These are phyloP conservation scores for Argentina anserina DNA, from an alignment of 306 rosid species.

Conservation along the genomic window DNA sequence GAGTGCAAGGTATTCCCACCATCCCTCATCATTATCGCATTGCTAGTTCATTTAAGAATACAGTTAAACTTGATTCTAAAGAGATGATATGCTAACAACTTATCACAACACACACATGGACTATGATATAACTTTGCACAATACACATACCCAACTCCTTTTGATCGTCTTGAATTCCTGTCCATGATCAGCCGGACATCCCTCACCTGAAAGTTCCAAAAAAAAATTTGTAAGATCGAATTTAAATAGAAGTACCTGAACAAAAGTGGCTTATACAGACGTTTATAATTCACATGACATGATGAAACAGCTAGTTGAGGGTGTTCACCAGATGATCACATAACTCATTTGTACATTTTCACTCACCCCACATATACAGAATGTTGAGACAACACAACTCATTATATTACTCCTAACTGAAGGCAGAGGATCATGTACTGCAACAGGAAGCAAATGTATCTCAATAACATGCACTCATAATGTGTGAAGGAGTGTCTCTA, in stretches of 20 bases:
- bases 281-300: constrained; percentile 15
- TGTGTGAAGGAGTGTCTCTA: constrained; percentile 21
- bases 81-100: constrained; percentile 45
- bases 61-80: constrained; percentile 76
- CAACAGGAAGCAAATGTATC: constrained; percentile 51
- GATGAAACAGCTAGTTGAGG: constrained; percentile 30
- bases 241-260: not conserved
- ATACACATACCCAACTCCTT: constrained; percentile 97
- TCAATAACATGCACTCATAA: constrained; percentile 33
- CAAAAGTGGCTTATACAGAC: not conserved
- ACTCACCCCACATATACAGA: constrained; percentile 45
- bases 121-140: constrained; percentile 18
- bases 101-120: constrained; percentile 40
- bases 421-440: constrained; percentile 44
- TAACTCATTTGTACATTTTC: constrained; percentile 30
- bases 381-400: constrained; percentile 44
- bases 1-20: constrained; percentile 96
- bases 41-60: constrained; percentile 98
- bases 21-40: constrained; percentile 98
- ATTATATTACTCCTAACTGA: constrained; percentile 45
- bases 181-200: constrained; percentile 99
- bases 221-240: not conserved
- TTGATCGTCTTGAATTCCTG: constrained; percentile 96
- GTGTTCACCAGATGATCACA: constrained; percentile 25
- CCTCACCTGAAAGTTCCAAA: constrained; percentile 65